Conservation (phyloP, 2,329 filamentous ascomycete species). For the Trichoderma sp. region DNA sequence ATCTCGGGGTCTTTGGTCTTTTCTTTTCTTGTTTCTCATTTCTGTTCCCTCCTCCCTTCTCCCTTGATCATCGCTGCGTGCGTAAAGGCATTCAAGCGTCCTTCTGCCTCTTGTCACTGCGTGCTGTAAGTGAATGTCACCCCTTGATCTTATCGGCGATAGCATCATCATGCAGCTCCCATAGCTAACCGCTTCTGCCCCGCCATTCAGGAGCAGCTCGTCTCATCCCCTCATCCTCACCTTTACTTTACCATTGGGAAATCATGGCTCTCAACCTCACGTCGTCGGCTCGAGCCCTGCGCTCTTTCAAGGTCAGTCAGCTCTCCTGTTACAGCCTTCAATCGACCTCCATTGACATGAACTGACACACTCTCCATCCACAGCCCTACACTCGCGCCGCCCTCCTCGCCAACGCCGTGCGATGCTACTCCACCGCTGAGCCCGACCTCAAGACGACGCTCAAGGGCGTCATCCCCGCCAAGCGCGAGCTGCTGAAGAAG, state of each 20-base stretch:
- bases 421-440: conserved; percentile 76
- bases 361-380: neutral
- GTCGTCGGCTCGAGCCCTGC: conserved; percentile 63
- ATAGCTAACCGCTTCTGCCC: conserved; percentile 20
- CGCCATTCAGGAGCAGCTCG: conserved; percentile 29
- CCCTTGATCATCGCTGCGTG: neutral
- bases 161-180: neutral
- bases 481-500: conserved; percentile 90
- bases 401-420: conserved; percentile 40
- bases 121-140: neutral
- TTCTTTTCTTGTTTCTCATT: neutral
- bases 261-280: conserved; percentile 67
- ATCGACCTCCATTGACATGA: neutral
- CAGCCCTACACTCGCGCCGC: conserved; percentile 41
- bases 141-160: conserved; percentile 1
- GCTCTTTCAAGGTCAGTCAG: conserved; percentile 62
- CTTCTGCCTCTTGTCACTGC: neutral
- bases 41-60: neutral
- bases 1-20: neutral
- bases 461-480: conserved; percentile 81
- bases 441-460: conserved; percentile 88
- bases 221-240: conserved; percentile 23
- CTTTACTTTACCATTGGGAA: too few species aligned
- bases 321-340: too few species aligned
- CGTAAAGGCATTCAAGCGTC: neutral